These are phyloP conservation scores for Yamadazyma scolyti DNA, from an alignment of 805 yeast genomes.

Conservation along the genomic window DNA sequence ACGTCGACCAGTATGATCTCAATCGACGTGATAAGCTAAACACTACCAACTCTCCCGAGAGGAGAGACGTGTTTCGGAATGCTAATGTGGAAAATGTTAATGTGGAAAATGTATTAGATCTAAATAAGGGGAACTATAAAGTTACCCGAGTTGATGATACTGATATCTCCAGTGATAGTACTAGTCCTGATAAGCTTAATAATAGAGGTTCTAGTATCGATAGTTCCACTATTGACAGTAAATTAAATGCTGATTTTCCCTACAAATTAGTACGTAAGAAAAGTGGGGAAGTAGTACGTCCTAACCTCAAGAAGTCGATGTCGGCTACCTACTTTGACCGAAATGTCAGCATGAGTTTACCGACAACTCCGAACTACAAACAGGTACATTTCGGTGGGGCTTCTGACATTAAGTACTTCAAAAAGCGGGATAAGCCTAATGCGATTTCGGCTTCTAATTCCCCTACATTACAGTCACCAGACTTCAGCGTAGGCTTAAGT, in stretches of 20 bases:
- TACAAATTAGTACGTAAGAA: constrained; percentile 65
- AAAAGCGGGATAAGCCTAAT: constrained; percentile 68
- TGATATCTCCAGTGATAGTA: too few relatives aligned
- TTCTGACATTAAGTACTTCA: constrained; percentile 55
- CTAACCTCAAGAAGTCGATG: constrained; percentile 59
- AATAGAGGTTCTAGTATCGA: too few relatives aligned
- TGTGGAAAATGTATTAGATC: too few relatives aligned
- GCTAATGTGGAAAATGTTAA: too few relatives aligned
- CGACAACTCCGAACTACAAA: constrained; percentile 54
- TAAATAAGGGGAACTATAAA: too few relatives aligned
- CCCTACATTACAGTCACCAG: constrained; percentile 37
- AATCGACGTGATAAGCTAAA: too few relatives aligned
- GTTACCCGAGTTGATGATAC: too few relatives aligned
- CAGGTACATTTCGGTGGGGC: constrained; percentile 79
- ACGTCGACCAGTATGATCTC: too few relatives aligned
- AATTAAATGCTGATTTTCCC: constrained; percentile 3
- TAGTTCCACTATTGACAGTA: too few relatives aligned
- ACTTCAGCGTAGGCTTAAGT: constrained; percentile 14
- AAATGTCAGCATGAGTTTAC: constrained; percentile 29
- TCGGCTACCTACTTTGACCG: constrained; percentile 28
- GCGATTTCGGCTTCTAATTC: constrained; percentile 69
- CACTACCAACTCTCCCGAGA: too few relatives aligned
- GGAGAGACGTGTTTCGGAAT: too few relatives aligned
- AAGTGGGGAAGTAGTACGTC: constrained; percentile 81
- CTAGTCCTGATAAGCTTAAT: too few relatives aligned